phyloP scores from a whole-genome alignment of 306 rosid species.

The Senna siamea region DNA sequence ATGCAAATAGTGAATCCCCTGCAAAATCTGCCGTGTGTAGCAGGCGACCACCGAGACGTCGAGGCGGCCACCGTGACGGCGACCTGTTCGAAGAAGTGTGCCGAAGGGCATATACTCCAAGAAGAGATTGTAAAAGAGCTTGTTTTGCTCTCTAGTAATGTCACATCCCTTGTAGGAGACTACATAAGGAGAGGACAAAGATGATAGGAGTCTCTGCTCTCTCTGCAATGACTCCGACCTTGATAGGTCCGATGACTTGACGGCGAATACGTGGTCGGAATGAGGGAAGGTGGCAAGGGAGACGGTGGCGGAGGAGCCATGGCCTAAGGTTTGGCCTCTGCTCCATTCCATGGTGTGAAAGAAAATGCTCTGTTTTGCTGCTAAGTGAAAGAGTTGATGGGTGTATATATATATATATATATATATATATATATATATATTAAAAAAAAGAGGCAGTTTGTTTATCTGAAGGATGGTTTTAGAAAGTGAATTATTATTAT shows the following conservation, averaged over 20 bases:
- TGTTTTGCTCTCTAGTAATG: slow-evolving; percentile 56
- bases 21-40: slow-evolving; percentile 53
- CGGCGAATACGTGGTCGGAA: slow-evolving; percentile 55
- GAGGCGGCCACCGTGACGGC: slow-evolving; percentile 47
- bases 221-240: slow-evolving; percentile 54
- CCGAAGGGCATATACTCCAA: slow-evolving; percentile 76
- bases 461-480: too few species aligned
- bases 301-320: slow-evolving; percentile 83
- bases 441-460: too few species aligned
- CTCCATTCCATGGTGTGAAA: slow-evolving; percentile 69
- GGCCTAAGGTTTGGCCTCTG: slow-evolving; percentile 73
- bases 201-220: slow-evolving; percentile 67
- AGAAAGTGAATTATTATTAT: too few species aligned
- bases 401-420: slow-evolving; percentile 32
- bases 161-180: slow-evolving; percentile 70
- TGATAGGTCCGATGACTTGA: slow-evolving; percentile 68
- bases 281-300: slow-evolving; percentile 50
- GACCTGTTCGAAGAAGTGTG: slow-evolving; percentile 45
- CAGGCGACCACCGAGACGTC: slow-evolving; percentile 40
- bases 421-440: too few species aligned
- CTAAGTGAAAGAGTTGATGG: slow-evolving; percentile 18
- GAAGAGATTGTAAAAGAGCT: slow-evolving; percentile 65
- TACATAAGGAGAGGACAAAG: slow-evolving; percentile 60
- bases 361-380: slow-evolving; percentile 12
- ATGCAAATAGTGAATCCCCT: slow-evolving; percentile 77